Percentiles rank a stretch among this genome's conserved stretches.
These are phyloP conservation scores for Pleodorina starrii DNA, from an alignment of 139 green algal species.

Conservation along the genomic window DNA sequence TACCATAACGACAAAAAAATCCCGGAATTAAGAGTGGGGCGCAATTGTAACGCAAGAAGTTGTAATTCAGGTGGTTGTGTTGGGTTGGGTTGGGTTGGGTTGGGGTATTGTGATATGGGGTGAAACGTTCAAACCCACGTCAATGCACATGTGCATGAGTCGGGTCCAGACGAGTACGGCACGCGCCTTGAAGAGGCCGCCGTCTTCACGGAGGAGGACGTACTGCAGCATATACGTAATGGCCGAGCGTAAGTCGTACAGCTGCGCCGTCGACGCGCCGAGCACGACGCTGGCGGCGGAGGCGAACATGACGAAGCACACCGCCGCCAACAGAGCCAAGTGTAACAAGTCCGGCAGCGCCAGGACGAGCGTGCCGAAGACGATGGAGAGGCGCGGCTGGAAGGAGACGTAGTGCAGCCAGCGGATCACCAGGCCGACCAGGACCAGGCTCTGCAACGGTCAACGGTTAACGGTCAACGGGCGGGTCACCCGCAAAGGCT, in stretches of 20 bases:
- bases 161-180: too few relatives aligned
- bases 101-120: too few relatives aligned
- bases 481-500: too few relatives aligned
- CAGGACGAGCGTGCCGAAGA: constrained; percentile 28
- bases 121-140: too few relatives aligned
- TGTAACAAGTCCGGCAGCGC: constrained; percentile 50
- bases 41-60: too few relatives aligned
- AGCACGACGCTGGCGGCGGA: neutral
- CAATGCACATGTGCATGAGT: too few relatives aligned
- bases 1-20: too few relatives aligned
- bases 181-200: neutral
- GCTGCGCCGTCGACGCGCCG: neutral
- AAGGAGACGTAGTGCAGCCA: constrained; percentile 57
- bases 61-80: too few relatives aligned
- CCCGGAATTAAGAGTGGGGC: too few relatives aligned
- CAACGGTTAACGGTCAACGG: too few relatives aligned
- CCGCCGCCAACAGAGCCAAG: constrained; percentile 31
- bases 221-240: constrained; percentile 29
- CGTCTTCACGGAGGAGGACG: constrained; percentile 11
- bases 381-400: constrained; percentile 54
- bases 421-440: constrained; percentile 47
- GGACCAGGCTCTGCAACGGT: constrained; percentile 48
- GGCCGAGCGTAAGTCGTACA: neutral
- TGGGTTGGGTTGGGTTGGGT: too few relatives aligned
- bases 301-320: constrained; percentile 34